Evolutionary conservation across 1,284 basidiomycete species (phyloP), one percentile per base, ranked within the genome.

Genomic region (Sporisorium exsertum): DNA sequence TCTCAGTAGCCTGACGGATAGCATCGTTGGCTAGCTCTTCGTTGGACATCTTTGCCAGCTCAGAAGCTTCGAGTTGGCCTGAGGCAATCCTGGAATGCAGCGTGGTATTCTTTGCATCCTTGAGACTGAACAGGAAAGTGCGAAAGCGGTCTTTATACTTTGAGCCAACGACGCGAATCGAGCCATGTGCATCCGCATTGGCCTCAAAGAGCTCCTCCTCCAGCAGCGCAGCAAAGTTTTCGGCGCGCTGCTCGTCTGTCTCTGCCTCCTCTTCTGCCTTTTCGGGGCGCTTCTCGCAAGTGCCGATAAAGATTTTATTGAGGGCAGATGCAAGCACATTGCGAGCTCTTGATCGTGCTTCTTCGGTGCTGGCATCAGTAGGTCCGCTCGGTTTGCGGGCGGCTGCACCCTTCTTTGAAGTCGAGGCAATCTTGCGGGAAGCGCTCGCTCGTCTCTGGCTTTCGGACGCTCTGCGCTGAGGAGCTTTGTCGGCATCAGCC

Each of bases 81-180:
- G 77, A 67, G 3, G 79, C 76, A 33, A 85, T 84, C 58, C 81
- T 72, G 33, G 57, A 64, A 64, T 80, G 83, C 66, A 85, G 58
- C 22, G 78, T 68, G 18, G 64, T 69, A 68, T 85, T 85, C 47
- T 73, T 79, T 42, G 74, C 63, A 72, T 85, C 84, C 62, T 82
- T 84, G 32, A 85, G 75, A 71, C 78, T 84, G 67, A 85, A 85
- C 43, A 79, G 52, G n/a, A 84, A 70, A 22, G 81, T 78, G 49
- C 83, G 80, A 57, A 84, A 81, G 18, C 78, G 74, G 52, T 84
- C 83, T 51, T 82, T 81, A 63, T 85, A 85, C 58, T 65, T 65
- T 32, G 58, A 22, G 29, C 64, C 61, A 45, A 71, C 61, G 12
- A 65, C 40, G 16, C 60, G 62, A 2, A 65, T 50, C 43, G 63